Conservation (phyloP, 495 filamentous ascomycete genomes). For the Aspergillus bertholletiae region DNA sequence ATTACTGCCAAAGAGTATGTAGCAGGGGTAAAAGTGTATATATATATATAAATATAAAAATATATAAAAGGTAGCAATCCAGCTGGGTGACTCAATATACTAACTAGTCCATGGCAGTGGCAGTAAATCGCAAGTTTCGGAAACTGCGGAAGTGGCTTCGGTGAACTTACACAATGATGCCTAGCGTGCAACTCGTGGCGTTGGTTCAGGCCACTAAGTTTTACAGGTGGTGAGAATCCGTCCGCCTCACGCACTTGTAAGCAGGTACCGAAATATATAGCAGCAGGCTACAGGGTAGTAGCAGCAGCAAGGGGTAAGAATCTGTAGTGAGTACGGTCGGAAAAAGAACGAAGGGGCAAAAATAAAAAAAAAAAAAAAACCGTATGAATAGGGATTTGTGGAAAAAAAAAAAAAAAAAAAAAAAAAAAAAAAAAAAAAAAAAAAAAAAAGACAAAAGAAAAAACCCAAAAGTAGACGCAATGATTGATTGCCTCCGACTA, state of each 20-base stretch:
- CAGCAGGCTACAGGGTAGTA: background rate
- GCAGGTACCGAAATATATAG: too few relatives aligned
- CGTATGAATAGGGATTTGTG: background rate
- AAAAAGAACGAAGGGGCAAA: background rate
- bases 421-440: too few relatives aligned
- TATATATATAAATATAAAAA: too few relatives aligned
- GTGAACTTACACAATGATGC: conserved; percentile 1
- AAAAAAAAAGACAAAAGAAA: too few relatives aligned
- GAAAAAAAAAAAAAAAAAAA: too few relatives aligned
- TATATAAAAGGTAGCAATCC: background rate
- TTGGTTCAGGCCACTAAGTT: background rate
- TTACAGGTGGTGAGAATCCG: background rate
- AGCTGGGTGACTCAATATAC: too few relatives aligned
- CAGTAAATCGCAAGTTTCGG: conserved; percentile 1
- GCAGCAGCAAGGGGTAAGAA: background rate
- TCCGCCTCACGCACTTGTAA: background rate
- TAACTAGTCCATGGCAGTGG: too few relatives aligned
- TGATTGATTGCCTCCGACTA: too few relatives aligned
- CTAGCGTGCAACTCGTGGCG: background rate
- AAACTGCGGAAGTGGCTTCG: conserved; percentile 17
- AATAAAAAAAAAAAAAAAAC: background rate
- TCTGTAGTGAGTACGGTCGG: background rate
- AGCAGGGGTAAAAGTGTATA: too few relatives aligned
- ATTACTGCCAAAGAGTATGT: background rate
- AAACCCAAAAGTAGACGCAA: too few relatives aligned